These are phyloP conservation scores for Talinum fruticosum DNA, from an alignment of 148 eudicot species.

Conservation along the genomic window DNA sequence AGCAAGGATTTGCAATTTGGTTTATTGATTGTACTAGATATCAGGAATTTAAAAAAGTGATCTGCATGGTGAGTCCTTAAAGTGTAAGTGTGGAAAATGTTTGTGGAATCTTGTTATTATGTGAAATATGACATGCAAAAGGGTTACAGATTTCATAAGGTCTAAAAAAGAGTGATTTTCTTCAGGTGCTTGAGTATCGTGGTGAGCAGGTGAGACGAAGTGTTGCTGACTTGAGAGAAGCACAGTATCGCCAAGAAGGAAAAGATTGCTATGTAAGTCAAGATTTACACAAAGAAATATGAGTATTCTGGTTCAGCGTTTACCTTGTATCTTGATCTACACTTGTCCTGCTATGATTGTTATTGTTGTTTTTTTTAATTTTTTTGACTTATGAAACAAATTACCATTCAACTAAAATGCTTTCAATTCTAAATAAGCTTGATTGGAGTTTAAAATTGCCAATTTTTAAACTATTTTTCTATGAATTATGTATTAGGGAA, in stretches of 20 bases:
- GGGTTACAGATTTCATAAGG: background rate
- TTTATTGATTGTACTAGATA: background rate
- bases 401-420: no score
- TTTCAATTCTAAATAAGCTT: no score
- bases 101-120: conserved; percentile 32
- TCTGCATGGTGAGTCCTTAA: background rate
- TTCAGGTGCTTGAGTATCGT: conserved; percentile 89
- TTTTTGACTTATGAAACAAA: no score
- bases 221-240: conserved; percentile 90
- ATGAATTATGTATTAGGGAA: no score
- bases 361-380: background rate
- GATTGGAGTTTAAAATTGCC: no score
- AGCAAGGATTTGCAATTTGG: background rate
- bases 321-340: background rate
- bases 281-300: background rate
- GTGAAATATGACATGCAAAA: conserved; percentile 23
- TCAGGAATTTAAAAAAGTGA: background rate
- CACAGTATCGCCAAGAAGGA: conserved; percentile 63
- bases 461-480: no score
- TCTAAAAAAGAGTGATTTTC: background rate
- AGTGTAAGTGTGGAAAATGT: conserved; percentile 7
- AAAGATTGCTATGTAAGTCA: conserved; percentile 97
- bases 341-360: background rate
- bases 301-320: background rate
- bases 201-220: conserved; percentile 94